Percentiles rank a stretch among this genome's conserved stretches.
These are phyloP conservation scores for Entophlyctis helioformis DNA, from an alignment of 192 early-diverging fungal genomes.

Conservation along the genomic window DNA sequence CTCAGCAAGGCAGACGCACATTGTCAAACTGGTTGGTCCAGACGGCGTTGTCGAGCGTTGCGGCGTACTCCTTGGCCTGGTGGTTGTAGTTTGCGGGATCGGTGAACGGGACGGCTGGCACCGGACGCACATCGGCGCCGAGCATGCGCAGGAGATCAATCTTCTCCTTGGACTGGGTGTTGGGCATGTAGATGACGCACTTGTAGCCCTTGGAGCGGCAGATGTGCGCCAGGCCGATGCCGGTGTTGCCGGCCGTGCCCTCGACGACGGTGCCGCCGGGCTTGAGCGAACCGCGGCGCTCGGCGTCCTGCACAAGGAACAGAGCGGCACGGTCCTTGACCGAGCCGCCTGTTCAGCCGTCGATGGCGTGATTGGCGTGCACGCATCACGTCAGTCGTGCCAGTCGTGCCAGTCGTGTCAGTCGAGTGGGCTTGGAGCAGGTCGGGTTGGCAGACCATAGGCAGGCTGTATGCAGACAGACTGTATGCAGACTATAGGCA, in stretches of 20 bases:
- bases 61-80: conserved; percentile 75
- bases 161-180: conserved; percentile 89
- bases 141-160: conserved; percentile 86
- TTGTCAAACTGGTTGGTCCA: conserved; percentile 99
- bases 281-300: conserved; percentile 68
- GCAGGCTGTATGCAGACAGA: too few relatives aligned
- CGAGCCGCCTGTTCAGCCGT: conserved; percentile 70
- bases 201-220: conserved; percentile 89
- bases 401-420: too few relatives aligned
- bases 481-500: neutral
- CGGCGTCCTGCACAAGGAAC: conserved; percentile 88
- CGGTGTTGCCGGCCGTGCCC: conserved; percentile 66
- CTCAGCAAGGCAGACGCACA: conserved; percentile 6
- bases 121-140: conserved; percentile 86
- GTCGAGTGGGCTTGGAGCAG: too few relatives aligned
- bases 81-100: conserved; percentile 93
- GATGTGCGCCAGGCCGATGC: conserved; percentile 91
- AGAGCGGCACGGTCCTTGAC: conserved; percentile 96
- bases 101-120: conserved; percentile 84
- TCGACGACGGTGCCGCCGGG: conserved; percentile 81
- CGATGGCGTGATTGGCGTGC: too few relatives aligned
- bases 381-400: too few relatives aligned
- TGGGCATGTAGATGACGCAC: conserved; percentile 96
- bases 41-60: conserved; percentile 66
- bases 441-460: too few relatives aligned